phyloP scores from a whole-genome alignment of 1,284 basidiomycete species.

The Pisolithus thermaeus region DNA sequence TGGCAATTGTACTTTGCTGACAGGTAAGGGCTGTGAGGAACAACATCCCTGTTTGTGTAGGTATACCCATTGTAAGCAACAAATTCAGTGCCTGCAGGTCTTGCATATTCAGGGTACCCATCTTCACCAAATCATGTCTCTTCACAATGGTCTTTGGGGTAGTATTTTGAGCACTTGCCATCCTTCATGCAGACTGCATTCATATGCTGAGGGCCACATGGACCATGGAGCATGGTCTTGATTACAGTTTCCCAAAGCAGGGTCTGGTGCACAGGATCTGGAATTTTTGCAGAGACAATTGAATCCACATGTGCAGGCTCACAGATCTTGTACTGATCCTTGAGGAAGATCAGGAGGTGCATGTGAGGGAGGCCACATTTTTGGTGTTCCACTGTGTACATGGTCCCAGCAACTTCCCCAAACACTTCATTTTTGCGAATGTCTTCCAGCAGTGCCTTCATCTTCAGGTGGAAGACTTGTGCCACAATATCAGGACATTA shows the following conservation, averaged over 20 bases:
- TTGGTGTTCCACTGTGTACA: slow-evolving; percentile 47
- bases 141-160: slow-evolving; percentile 32
- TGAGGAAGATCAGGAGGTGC: slow-evolving; percentile 38
- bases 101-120: slow-evolving; percentile 34
- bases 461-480: slow-evolving; percentile 39
- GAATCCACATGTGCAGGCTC: slow-evolving; percentile 33
- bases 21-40: slow-evolving; percentile 24
- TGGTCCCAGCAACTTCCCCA: slow-evolving; percentile 28
- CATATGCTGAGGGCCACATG: not conserved
- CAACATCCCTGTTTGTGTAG: slow-evolving; percentile 30
- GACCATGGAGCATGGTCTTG: slow-evolving; percentile 12
- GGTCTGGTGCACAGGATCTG: slow-evolving; percentile 33
- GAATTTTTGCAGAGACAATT: slow-evolving; percentile 35
- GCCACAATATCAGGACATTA: slow-evolving; percentile 43
- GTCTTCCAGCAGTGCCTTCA: slow-evolving; percentile 12
- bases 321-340: slow-evolving; percentile 21
- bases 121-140: slow-evolving; percentile 31
- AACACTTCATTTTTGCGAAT: slow-evolving; percentile 25
- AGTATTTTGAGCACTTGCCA: slow-evolving; percentile 36
- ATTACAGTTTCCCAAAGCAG: slow-evolving; percentile 25
- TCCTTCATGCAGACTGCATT: slow-evolving; percentile 32
- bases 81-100: slow-evolving; percentile 29
- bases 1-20: slow-evolving; percentile 4
- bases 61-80: slow-evolving; percentile 16
- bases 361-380: slow-evolving; percentile 44